Evolutionary conservation across 2,329 filamentous ascomycete genomes (phyloP).

Genomic region (Xylariaceae sp.): DNA sequence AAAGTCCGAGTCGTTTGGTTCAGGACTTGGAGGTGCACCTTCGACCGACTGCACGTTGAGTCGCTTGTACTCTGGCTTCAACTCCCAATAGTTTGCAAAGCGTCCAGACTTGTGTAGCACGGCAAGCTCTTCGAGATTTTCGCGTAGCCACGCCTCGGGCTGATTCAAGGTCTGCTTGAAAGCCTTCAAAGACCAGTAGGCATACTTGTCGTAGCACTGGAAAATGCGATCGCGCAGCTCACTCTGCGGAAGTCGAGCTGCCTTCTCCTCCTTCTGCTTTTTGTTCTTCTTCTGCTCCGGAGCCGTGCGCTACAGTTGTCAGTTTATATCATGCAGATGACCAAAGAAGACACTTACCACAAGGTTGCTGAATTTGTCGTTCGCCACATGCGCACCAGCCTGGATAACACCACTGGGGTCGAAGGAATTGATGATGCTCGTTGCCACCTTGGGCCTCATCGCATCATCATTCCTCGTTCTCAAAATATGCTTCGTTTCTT

Average conservation of each 20-base stretch:
- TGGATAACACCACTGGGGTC: conserved; percentile 63
- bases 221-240: conserved; percentile 88
- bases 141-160: conserved; percentile 90
- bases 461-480: conserved; percentile 63
- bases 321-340: conserved; percentile 13
- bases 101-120: conserved; percentile 81
- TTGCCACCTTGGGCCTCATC: conserved; percentile 65
- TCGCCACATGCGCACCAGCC: conserved; percentile 59
- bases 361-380: conserved; percentile 57
- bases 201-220: conserved; percentile 81
- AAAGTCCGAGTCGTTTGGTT: conserved; percentile 62
- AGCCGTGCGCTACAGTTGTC: conserved; percentile 34
- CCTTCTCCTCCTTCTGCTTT: conserved; percentile 62
- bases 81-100: conserved; percentile 85
- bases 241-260: conserved; percentile 86
- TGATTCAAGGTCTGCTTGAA: conserved; percentile 80
- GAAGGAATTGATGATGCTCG: conserved; percentile 51
- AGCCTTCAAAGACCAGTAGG: conserved; percentile 93
- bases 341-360: conserved; percentile 57
- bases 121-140: conserved; percentile 83
- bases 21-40: conserved; percentile 53
- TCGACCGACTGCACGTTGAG: conserved; percentile 60
- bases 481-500: conserved; percentile 70
- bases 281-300: conserved; percentile 68
- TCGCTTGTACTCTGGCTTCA: conserved; percentile 73